Base-by-base conservation (phyloP, 1,139 yeast genomes). In the Candida sp. region DNA sequence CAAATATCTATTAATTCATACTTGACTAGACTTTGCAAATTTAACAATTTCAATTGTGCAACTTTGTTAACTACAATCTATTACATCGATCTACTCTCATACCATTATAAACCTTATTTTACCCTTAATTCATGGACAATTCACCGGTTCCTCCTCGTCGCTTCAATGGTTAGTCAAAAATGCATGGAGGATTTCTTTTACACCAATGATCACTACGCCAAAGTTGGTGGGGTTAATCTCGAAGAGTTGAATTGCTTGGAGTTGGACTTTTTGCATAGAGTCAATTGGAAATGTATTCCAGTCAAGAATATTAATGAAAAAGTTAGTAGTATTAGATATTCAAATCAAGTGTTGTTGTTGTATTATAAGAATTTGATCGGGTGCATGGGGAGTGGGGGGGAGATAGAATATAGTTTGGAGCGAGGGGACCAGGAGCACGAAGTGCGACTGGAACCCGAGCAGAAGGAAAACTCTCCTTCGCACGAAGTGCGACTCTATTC, bases 151-250 rank as follows among this genome's bases (percentile, higher is more conserved):
- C 67, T 93, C 44, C 73, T 93, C 42, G 91, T 97, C 0, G 95
- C 96, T 0, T 90, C 97, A 0, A 87, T 95, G 58, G 82, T 91
- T 4, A 96, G 95, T 1, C 86, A 93, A 50, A 93, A 93, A 62
- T 95, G 96, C 2, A 74, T 93, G 54, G 95, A 96, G 61, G 99
- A 93, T 63, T 85, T 91, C 37, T 93, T 93, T 61, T 91, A 95
- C 63, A 90, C 97, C 5, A 93, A 91, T 61, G 79, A 85, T 33
- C 97, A 91, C 62, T 93, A 93, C 59, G 96, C 98, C 8, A 87
- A 87, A 60, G 98, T 93, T 19, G 99, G 99, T 1, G 99, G 99
- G 50, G 85, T 93, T 5, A 89, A 93, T 34, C 71, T 86, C 36
- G 77, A 84, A 47, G 99, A 93, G 61, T 71, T 93, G 51, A 93